A percentile compares a stretch with the other conserved stretches of the same genome.
These are phyloP conservation scores for Phytophthora boehmeriae DNA, from an alignment of 352 stramenopile species.

Conservation along the genomic window DNA sequence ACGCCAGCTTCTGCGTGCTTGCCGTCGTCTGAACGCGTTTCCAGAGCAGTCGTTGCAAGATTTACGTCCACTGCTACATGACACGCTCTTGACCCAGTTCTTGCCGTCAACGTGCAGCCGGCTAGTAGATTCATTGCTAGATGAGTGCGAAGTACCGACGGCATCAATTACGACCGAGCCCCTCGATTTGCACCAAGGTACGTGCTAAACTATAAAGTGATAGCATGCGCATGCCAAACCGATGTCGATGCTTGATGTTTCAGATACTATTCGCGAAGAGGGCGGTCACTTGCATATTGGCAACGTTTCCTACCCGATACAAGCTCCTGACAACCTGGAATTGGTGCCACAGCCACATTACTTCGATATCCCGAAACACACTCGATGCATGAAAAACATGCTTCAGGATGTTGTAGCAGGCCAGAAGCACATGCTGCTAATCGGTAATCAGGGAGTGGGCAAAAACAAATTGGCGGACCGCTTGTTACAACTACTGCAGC, in stretches of 20 bases:
- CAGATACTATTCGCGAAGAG: slow-evolving; percentile 51
- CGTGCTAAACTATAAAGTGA: not conserved
- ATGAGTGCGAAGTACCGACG: slow-evolving; percentile 47
- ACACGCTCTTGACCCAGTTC: slow-evolving; percentile 81
- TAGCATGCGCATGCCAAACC: not conserved
- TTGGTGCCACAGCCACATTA: slow-evolving; percentile 90
- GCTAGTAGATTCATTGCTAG: slow-evolving; percentile 58
- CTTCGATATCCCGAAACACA: slow-evolving; percentile 92
- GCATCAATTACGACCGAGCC: not conserved
- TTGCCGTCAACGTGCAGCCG: slow-evolving; percentile 56
- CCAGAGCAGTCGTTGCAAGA: slow-evolving; percentile 65
- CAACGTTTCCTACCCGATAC: slow-evolving; percentile 62
- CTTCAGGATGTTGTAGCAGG: slow-evolving; percentile 85
- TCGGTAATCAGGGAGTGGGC: slow-evolving; percentile 95
- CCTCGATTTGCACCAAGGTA: slow-evolving; percentile 1
- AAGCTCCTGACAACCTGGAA: slow-evolving; percentile 58
- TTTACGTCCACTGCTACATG: slow-evolving; percentile 67
- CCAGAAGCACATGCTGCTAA: slow-evolving; percentile 92
- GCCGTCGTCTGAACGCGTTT: slow-evolving; percentile 71
- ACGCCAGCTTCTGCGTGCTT: slow-evolving; percentile 70
- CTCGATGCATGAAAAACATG: slow-evolving; percentile 86
- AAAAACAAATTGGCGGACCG: slow-evolving; percentile 96
- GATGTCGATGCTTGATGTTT: slow-evolving; percentile 3
- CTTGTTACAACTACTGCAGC: slow-evolving; percentile 88
- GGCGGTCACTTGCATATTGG: slow-evolving; percentile 60